phyloP scores from a whole-genome alignment of 1,284 basidiomycete species.

The Amylostereum chailletii region DNA sequence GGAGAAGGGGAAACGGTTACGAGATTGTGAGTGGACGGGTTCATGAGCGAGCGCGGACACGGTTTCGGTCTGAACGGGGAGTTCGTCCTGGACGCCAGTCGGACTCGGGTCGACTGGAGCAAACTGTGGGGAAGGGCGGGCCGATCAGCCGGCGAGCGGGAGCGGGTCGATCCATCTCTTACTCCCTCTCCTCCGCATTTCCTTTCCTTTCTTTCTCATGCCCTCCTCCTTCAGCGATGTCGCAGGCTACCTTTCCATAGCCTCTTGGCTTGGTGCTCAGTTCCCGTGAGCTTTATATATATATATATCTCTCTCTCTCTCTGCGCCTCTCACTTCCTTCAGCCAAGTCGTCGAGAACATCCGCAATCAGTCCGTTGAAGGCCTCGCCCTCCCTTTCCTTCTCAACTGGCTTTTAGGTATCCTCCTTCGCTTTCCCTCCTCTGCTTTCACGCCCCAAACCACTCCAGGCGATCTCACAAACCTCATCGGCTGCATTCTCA shows the following conservation, averaged over 20 bases:
- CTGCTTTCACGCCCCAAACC: slow-evolving; percentile 34
- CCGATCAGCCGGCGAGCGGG: no score
- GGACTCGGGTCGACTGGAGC: no score
- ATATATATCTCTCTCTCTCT: slow-evolving; percentile 4
- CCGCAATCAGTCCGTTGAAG: slow-evolving; percentile 67
- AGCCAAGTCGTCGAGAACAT: slow-evolving; percentile 82
- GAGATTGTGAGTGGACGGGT: slow-evolving; percentile 3
- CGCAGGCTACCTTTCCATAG: slow-evolving; percentile 72
- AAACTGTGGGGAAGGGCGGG: no score
- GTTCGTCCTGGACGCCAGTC: background rate
- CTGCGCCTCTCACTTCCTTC: slow-evolving; percentile 4
- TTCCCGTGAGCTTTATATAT: slow-evolving; percentile 63
- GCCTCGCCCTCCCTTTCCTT: slow-evolving; percentile 84
- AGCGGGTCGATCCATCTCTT: no score
- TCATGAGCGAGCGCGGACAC: background rate
- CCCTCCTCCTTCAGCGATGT: slow-evolving; percentile 27
- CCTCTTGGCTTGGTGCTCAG: slow-evolving; percentile 87
- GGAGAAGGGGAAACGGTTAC: background rate
- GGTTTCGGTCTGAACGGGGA: background rate
- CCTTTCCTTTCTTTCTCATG: slow-evolving; percentile 1
- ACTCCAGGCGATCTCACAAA: slow-evolving; percentile 82
- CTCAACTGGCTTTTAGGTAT: slow-evolving; percentile 84
- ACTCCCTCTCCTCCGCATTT: no score
- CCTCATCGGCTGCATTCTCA: slow-evolving; percentile 82
- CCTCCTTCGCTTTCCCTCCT: slow-evolving; percentile 20